Conservation (phyloP, 805 yeast genomes). For the Candida silvicultrix region DNA sequence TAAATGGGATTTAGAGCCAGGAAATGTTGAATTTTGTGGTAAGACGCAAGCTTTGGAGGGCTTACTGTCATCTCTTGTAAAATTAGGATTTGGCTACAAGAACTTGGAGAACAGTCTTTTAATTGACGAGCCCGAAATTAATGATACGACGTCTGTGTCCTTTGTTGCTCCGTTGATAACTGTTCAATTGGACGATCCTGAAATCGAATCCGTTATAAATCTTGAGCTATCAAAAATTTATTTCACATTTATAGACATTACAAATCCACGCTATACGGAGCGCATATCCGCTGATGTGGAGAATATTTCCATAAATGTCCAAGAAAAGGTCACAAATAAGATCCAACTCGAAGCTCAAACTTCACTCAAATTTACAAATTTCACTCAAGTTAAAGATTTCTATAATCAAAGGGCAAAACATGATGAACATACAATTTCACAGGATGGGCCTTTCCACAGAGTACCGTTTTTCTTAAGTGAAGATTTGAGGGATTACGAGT, state of each 20-base stretch:
- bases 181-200: conserved; percentile 33
- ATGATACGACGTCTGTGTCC: conserved; percentile 65
- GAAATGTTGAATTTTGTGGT: conserved; percentile 48
- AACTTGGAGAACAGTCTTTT: conserved; percentile 76
- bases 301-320: conserved; percentile 29
- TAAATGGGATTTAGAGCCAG: conserved; percentile 81
- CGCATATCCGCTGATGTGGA: conserved; percentile 47
- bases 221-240: conserved; percentile 22
- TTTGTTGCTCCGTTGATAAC: conserved; percentile 45
- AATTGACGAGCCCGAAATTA: conserved; percentile 45
- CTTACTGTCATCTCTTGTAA: conserved; percentile 34
- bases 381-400: conserved; percentile 46
- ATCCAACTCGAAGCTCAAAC: conserved; percentile 44
- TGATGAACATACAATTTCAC: conserved; percentile 54
- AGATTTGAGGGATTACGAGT: conserved; percentile 38
- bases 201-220: conserved; percentile 16
- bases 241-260: conserved; percentile 58
- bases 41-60: conserved; percentile 38
- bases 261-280: conserved; percentile 58
- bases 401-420: conserved; percentile 44
- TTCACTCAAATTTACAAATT: conserved; percentile 51
- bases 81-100: conserved; percentile 54
- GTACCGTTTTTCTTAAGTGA: conserved; percentile 62
- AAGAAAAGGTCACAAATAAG: conserved; percentile 14
- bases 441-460: conserved; percentile 84